Conservation (phyloP, 305 asterid species). For the Fraxinus sp. region DNA sequence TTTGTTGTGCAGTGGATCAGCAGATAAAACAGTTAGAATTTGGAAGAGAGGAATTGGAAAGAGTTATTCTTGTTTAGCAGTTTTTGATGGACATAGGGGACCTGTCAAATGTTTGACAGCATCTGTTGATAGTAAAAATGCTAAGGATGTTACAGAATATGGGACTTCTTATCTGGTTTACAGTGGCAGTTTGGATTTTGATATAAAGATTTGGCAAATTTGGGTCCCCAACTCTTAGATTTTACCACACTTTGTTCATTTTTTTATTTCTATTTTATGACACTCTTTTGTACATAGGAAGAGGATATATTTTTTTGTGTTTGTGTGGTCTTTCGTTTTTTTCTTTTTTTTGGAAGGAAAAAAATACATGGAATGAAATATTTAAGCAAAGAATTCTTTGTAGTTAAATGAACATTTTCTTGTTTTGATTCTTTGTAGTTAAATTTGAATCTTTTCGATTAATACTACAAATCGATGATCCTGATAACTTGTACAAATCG, state of each 20-base stretch:
- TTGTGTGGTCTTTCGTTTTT: background rate
- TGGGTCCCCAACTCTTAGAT: slow-evolving; percentile 33
- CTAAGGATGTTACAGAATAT: background rate
- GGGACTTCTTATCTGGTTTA: slow-evolving; percentile 50
- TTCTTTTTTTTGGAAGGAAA: background rate
- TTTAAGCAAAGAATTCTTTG: background rate
- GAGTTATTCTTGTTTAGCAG: slow-evolving; percentile 60
- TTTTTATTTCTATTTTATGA: background rate
- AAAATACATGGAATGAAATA: background rate
- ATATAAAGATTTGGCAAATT: slow-evolving; percentile 64
- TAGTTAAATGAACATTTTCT: background rate
- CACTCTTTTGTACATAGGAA: background rate
- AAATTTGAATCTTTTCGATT: background rate
- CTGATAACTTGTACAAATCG: background rate
- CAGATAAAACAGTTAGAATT: slow-evolving; percentile 42
- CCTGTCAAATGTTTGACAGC: slow-evolving; percentile 84
- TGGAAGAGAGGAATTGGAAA: slow-evolving; percentile 54
- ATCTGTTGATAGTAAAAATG: slow-evolving; percentile 21
- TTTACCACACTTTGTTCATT: background rate
- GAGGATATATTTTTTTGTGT: background rate
- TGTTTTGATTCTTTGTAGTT: background rate
- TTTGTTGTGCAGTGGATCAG: slow-evolving; percentile 45
- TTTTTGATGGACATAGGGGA: slow-evolving; percentile 66
- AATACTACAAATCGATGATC: background rate
- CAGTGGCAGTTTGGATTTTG: slow-evolving; percentile 79